Evolutionary conservation across 1,139 yeast genomes (phyloP).

Genomic region (Blastobotrys persicus): DNA sequence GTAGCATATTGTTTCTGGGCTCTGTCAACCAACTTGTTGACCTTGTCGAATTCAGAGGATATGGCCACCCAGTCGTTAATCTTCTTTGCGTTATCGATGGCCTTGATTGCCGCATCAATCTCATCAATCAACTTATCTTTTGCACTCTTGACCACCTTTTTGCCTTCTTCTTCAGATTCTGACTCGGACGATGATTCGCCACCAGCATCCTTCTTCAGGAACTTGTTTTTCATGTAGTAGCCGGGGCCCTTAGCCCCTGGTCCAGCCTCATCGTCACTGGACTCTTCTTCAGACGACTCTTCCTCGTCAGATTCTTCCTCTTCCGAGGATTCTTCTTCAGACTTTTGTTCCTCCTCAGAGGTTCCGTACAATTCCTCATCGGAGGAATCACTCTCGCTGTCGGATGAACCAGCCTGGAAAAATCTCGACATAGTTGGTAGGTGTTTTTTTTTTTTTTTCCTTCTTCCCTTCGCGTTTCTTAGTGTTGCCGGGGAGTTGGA

Average conservation of each 20-base stretch:
- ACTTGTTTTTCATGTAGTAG: constrained; percentile 57
- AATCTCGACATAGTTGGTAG: constrained; percentile 60
- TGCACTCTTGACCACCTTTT: constrained; percentile 87
- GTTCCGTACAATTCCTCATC: constrained; percentile 74
- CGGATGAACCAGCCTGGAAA: constrained; percentile 59
- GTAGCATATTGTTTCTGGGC: constrained; percentile 69
- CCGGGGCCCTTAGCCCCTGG: constrained; percentile 47
- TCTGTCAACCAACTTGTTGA: constrained; percentile 63
- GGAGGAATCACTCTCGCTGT: constrained; percentile 61
- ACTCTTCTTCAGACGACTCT: constrained; percentile 39
- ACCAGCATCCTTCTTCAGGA: constrained; percentile 44
- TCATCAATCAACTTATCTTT: constrained; percentile 91
- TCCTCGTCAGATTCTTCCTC: constrained; percentile 30
- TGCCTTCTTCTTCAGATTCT: constrained; percentile 55
- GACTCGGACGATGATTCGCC: constrained; percentile 50
- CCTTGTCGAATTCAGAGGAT: constrained; percentile 71
- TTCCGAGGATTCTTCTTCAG: constrained; percentile 25
- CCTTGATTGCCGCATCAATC: constrained; percentile 63
- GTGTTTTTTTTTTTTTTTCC: constrained; percentile 2
- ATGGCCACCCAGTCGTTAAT: constrained; percentile 80
- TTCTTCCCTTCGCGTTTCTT: constrained; percentile 2
- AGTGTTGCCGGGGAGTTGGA: constrained; percentile 4
- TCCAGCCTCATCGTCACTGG: constrained; percentile 43
- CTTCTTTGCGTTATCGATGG: constrained; percentile 67
- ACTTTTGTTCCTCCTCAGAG: constrained; percentile 56